Base-by-base conservation (phyloP, 345 rosid genomes). In the Physaria fendleri region DNA sequence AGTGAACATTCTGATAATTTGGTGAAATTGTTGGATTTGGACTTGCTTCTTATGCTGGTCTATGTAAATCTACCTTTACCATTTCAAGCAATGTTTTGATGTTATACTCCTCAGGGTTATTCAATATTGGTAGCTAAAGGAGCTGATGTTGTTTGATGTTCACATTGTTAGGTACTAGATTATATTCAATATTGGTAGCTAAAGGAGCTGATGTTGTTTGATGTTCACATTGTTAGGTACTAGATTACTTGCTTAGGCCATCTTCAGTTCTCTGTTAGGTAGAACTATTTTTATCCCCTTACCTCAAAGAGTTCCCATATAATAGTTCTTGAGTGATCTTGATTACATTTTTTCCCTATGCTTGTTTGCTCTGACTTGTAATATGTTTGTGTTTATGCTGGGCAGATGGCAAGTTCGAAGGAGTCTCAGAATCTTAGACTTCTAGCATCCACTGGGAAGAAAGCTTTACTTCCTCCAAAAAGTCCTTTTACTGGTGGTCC, bases 401-500 rank as follows among this genome's bases (percentile, higher is more conserved):
- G 12, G 65, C 25, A 60, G 45, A 90, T 87, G 97, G 78, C 80
- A 34, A 79, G 79, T 74, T 82, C 87, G 15, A 87, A 79, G 62
- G 93, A 87, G 22, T 81, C 93, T 56, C 65, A 88, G 56, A 51
- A 51, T 51, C 56, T 18, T 51, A 51, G 41, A 47, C 78, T 80
- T 72, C 69, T 76, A 15, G 72, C 81, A 78, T 80, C 66, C 71
- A 25, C 84, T n/a, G 85, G 87, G 63, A 90, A 77, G 76, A 83
- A 87, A 56, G 76, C 93, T 55, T 77, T 81, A 64, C 90, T 90
- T 68, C 97, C 97, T 62, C 97, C 97, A 3, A 90, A 76, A 76
- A 81, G 79, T 69, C 97, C 97, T 4, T 90, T 83, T 76, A 87
- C 88, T 24, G 73, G 75, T 39, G 73, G 76, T 64, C 66, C 88